These are phyloP conservation scores for Eustoma russellianum DNA, from an alignment of 257 asterid genomes.

Conservation along the genomic window DNA sequence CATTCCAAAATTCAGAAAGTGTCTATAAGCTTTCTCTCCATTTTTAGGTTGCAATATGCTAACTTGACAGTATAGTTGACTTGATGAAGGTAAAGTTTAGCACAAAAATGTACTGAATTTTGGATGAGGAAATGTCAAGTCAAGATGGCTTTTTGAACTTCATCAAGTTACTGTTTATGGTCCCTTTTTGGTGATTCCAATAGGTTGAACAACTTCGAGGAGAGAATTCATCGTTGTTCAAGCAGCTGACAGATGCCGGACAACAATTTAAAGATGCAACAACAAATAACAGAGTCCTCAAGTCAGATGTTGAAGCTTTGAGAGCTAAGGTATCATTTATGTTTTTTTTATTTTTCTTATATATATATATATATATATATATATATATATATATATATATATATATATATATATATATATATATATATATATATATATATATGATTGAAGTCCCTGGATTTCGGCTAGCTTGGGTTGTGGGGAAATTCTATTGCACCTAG, in stretches of 20 bases:
- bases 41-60: not conserved
- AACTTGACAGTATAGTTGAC: too few species aligned
- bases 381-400: too few species aligned
- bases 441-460: too few species aligned
- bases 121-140: not conserved
- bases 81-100: too few species aligned
- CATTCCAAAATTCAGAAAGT: not conserved
- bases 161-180: not conserved
- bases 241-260: conserved; percentile 54
- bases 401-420: too few species aligned
- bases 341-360: too few species aligned
- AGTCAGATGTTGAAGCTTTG: conserved; percentile 86
- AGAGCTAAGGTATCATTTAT: conserved; percentile 65
- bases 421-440: too few species aligned
- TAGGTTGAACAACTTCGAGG: conserved; percentile 64
- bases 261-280: conserved; percentile 69
- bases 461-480: too few species aligned
- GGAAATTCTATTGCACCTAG: too few species aligned
- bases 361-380: too few species aligned
- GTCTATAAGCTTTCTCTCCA: too few species aligned
- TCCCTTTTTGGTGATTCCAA: not conserved
- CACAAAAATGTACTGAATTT: not conserved
- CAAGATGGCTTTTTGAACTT: not conserved
- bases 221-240: conserved; percentile 50
- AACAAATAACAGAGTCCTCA: conserved; percentile 77